Base-by-base conservation (phyloP, 805 yeast species). In the Candida ascalaphidarum region DNA sequence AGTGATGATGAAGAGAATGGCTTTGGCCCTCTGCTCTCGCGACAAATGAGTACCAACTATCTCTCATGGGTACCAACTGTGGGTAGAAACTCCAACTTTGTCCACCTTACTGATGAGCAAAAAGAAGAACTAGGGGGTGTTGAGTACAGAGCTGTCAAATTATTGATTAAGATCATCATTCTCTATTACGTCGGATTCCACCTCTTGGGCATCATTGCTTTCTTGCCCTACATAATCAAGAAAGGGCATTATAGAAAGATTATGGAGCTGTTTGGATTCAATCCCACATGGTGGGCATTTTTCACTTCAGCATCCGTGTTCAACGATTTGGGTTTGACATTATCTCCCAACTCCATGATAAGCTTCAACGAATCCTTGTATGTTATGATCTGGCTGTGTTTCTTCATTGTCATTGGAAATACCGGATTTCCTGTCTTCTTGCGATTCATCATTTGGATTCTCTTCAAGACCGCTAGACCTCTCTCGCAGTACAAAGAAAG, bases 101-200 rank as follows among this genome's bases (percentile, higher is more conserved):
- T 85, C 2, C 81, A 81, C 11, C 53, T 92, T 23, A 74, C 84
- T 3, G 83, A 77, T 21, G 77, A 70, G 14, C 97, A 92, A 51
- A 86, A 84, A 44, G 94, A 82, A 34, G 99, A 92, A 50, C 58
- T 92, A 21, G 99, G 98, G 21, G 99, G 98, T 27, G 96, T 92
- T 11, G 99, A 92, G 48, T 92, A 92, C 50, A 69, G 96, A 24
- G 85, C 99, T 0, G 68, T 83, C 33, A 85, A 85, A 46, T 58
- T 86, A 7, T 58, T 92, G 32, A 74, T 81, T 33, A 69, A 71
- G 37, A 70, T 89, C 25, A 54, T 89, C 10, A 48, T 74, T 1
- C 33, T 52, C 5, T 92, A 83, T 46, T 86, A 83, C 43, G 37
- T 86, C 31, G 95, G 95, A 0, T 76, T 84, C 45, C 85, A 82